phyloP scores from a whole-genome alignment of 2,329 filamentous ascomycete species.

The Pyrenochaeta sp. region DNA sequence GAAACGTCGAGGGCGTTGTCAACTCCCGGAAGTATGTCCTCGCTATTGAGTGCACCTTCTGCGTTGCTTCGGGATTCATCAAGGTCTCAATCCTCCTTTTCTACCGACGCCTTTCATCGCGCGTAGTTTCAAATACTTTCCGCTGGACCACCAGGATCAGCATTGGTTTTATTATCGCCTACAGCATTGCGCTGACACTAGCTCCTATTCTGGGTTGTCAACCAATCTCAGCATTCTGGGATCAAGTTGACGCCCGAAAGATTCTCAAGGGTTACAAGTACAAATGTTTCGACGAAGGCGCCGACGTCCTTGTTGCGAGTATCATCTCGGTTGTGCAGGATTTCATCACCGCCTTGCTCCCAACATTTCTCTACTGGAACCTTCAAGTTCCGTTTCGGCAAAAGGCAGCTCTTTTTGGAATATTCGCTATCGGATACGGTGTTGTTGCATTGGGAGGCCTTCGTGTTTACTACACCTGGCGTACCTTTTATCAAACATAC shows the following conservation, averaged over 20 bases:
- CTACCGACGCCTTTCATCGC: constrained; percentile 37
- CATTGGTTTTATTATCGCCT: constrained; percentile 36
- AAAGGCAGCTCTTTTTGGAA: constrained; percentile 38
- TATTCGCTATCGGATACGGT: constrained; percentile 43
- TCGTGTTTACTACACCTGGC: constrained; percentile 37
- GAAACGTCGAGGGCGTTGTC: constrained; percentile 15
- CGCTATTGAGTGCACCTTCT: constrained; percentile 35
- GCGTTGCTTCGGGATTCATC: constrained; percentile 34
- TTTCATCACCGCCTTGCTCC: constrained; percentile 38
- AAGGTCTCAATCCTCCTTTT: constrained; percentile 46
- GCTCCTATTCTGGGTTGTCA: constrained; percentile 39
- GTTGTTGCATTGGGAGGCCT: constrained; percentile 31
- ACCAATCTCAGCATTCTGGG: constrained; percentile 42
- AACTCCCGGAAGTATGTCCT: constrained; percentile 36
- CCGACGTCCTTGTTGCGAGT: constrained; percentile 36
- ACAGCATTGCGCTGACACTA: constrained; percentile 35
- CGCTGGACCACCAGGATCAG: constrained; percentile 33
- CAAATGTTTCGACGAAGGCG: constrained; percentile 42
- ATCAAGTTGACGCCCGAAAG: constrained; percentile 30
- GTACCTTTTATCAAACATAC: constrained; percentile 38
- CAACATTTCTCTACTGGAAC: constrained; percentile 43
- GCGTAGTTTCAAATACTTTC: constrained; percentile 33
- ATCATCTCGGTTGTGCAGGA: constrained; percentile 38
- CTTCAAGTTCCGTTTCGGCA: constrained; percentile 36
- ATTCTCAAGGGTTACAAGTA: constrained; percentile 31